phyloP scores from a whole-genome alignment of 2,329 filamentous ascomycete genomes.

The Hypoxylon sp. region DNA sequence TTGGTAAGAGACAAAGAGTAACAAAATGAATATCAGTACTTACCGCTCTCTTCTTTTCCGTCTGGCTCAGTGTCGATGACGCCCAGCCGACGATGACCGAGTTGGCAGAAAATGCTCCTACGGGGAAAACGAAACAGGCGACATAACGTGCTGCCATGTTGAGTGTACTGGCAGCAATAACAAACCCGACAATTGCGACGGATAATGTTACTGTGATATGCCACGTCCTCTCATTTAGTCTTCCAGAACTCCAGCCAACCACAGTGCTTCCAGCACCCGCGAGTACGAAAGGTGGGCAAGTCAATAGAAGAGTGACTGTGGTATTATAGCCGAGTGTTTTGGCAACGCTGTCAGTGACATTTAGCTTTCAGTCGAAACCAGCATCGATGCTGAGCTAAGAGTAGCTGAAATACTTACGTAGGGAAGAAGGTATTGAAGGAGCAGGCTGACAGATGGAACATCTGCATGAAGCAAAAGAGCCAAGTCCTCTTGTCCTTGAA shows the following conservation, averaged over 20 bases:
- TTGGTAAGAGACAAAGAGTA: background rate
- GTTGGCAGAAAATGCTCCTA: conserved; percentile 63
- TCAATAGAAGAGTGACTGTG: conserved; percentile 66
- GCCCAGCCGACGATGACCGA: conserved; percentile 64
- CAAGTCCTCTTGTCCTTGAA: conserved; percentile 66
- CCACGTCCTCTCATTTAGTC: conserved; percentile 64
- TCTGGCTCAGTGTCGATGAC: conserved; percentile 61
- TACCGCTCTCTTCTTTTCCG: conserved; percentile 65
- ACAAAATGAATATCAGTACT: conserved; percentile 17
- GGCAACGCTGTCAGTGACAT: conserved; percentile 57
- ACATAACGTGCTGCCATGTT: conserved; percentile 59
- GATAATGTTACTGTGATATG: conserved; percentile 63
- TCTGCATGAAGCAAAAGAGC: conserved; percentile 69
- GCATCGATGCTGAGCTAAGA: background rate
- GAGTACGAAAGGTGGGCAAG: conserved; percentile 66
- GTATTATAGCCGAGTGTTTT: conserved; percentile 64
- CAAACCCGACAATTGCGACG: conserved; percentile 60
- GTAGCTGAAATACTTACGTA: conserved; percentile 50
- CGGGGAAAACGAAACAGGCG: conserved; percentile 60
- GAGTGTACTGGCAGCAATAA: conserved; percentile 57
- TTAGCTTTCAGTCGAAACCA: too few relatives aligned
- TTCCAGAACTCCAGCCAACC: conserved; percentile 65
- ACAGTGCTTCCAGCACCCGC: conserved; percentile 63
- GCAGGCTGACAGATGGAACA: conserved; percentile 67
- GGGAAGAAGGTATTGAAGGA: conserved; percentile 64